A percentile compares a stretch with the other conserved stretches of the same genome.
Evolutionary conservation across 2,329 filamentous ascomycete genomes (phyloP).

Genomic region (Thelonectria blattea): DNA sequence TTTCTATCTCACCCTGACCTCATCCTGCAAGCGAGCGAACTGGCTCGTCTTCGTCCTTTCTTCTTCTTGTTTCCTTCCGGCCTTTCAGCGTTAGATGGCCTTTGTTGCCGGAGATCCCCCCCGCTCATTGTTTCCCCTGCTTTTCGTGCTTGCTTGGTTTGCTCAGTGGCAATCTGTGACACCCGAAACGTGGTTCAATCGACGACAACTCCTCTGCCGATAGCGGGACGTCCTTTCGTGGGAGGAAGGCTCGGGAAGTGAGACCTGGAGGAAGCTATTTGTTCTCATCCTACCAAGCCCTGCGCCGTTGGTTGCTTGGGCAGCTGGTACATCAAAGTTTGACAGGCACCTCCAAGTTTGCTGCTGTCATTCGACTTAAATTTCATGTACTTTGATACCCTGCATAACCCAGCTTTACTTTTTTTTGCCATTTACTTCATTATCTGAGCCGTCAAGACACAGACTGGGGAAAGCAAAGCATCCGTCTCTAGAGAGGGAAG

Average conservation of each 20-base stretch:
- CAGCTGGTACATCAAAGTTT: background rate
- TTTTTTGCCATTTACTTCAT: background rate
- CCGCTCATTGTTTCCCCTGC: background rate
- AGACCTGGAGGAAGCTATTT: background rate
- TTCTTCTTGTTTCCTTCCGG: background rate
- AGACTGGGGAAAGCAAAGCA: background rate
- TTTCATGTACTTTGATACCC: background rate
- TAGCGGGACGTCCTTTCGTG: background rate
- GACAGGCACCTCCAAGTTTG: too few relatives aligned
- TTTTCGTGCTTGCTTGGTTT: slow-evolving; percentile 1
- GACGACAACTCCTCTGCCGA: background rate
- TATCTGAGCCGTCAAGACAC: background rate
- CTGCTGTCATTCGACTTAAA: background rate
- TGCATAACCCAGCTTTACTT: background rate
- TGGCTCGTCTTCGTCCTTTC: background rate
- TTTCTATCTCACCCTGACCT: background rate
- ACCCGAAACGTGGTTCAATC: slow-evolving; percentile 12
- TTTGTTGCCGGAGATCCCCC: background rate
- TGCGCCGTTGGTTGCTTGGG: background rate
- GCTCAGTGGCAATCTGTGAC: background rate
- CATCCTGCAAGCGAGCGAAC: background rate
- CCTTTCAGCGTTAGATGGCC: background rate
- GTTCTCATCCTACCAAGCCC: background rate
- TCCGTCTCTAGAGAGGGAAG: background rate
- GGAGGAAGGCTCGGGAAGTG: background rate